These are phyloP conservation scores for Paulownia fortunei DNA, from an alignment of 257 asterid genomes.

Conservation along the genomic window DNA sequence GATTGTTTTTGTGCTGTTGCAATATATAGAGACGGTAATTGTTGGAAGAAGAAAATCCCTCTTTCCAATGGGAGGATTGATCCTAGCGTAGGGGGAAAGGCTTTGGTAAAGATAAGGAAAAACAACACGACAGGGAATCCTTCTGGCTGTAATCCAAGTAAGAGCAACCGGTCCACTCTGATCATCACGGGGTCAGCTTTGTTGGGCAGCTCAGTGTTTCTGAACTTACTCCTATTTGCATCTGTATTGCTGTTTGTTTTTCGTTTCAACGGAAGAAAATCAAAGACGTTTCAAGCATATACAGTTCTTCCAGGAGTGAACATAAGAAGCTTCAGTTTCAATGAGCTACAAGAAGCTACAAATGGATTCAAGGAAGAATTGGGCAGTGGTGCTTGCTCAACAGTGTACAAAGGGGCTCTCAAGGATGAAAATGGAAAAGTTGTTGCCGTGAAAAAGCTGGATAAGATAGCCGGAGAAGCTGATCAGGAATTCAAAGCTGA, in stretches of 20 bases:
- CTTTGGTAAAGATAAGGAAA: constrained; percentile 41
- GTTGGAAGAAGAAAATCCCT: constrained; percentile 56
- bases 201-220: constrained; percentile 25
- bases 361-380: constrained; percentile 32
- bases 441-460: constrained; percentile 51
- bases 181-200: constrained; percentile 24
- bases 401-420: constrained; percentile 36
- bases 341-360: constrained; percentile 33
- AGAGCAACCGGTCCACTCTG: constrained; percentile 12
- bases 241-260: neutral
- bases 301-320: constrained; percentile 7
- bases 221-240: constrained; percentile 20
- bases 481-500: constrained; percentile 48
- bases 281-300: neutral
- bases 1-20: constrained; percentile 61
- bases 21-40: neutral
- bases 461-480: constrained; percentile 30
- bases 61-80: constrained; percentile 45
- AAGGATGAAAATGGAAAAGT: neutral
- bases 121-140: neutral
- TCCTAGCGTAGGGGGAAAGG: neutral
- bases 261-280: neutral
- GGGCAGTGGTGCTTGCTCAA: constrained; percentile 39
- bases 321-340: constrained; percentile 28
- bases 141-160: neutral